phyloP scores from a whole-genome alignment of 106 monocot genomes.

The Platanthera zijinensis region DNA sequence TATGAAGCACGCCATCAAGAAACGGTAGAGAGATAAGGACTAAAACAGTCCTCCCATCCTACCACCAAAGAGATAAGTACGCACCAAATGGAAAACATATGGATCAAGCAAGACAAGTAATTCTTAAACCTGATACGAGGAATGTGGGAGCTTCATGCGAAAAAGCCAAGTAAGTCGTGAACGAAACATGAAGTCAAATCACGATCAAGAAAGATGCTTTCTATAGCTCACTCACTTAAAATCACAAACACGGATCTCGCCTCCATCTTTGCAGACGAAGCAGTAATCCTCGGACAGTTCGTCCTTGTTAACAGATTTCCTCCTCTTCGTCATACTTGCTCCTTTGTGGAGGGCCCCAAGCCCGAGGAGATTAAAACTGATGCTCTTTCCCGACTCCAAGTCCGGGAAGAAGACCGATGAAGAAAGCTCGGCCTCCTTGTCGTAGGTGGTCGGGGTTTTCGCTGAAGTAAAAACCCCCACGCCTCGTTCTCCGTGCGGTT shows the following conservation, averaged over 20 bases:
- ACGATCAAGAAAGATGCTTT: neutral
- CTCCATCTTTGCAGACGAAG: slow-evolving; percentile 36
- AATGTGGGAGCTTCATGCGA: neutral
- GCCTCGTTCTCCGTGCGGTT: neutral
- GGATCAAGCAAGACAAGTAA: neutral
- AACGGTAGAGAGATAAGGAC: neutral
- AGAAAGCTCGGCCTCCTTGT: neutral
- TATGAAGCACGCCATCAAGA: neutral
- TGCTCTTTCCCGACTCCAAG: neutral
- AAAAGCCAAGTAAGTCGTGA: neutral
- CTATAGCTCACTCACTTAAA: slow-evolving; percentile 17
- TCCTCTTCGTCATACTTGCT: neutral
- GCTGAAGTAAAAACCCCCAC: neutral
- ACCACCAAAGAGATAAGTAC: neutral
- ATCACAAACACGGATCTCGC: slow-evolving; percentile 30
- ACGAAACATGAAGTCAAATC: neutral
- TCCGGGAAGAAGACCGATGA: neutral
- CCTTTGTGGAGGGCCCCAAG: neutral
- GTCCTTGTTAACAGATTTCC: slow-evolving; percentile 6
- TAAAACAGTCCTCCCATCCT: neutral
- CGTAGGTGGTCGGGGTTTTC: neutral
- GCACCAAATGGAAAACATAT: neutral
- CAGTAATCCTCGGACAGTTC: slow-evolving; percentile 34
- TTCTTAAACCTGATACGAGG: neutral
- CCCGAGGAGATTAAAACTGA: neutral